Base-by-base conservation (phyloP, 1,284 basidiomycete genomes). In the Neolentinus lepideus region DNA sequence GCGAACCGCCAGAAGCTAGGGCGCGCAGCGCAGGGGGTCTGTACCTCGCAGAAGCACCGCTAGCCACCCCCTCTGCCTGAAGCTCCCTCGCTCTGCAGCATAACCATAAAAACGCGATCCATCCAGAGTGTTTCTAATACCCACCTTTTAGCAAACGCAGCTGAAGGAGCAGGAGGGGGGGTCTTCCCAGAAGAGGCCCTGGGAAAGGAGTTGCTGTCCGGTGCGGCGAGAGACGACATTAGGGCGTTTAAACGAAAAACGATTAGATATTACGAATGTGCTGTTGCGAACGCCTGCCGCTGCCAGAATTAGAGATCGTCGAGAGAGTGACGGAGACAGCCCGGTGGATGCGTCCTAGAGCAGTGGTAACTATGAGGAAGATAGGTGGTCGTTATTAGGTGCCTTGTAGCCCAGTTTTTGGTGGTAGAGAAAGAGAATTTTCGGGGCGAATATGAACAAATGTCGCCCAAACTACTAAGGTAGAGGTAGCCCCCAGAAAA, bases 121-220 rank as follows among this genome's bases (percentile, higher is more conserved):
- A 16, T 19, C 29, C 24, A 16, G n/a, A 12, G 12, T 22, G 24
- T 24, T 35, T 31, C 52, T 50, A 53, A 33, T 25, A 68, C 75
- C 54, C 54, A 92, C 91, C 90, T 83, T 79, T 92, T 92, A 47
- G 90, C 90, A 71, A 79, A 93, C 29, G 89, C 91, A 62, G 91
- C 90, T 58, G 91, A 93, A 56, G 91, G 90, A 22, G 91, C 91
- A 53, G 90, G 91, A 58, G 90, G 90, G 58, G 91, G 90, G 2
- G 91, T 92, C 74, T 92, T 92, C 61, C 90, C 90, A 67, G 87
- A 86, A 62, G 88, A 78, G 68, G 79, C 82, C 76, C 87, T 85
- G 66, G 85, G 78, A 80, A 87, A 90, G 70, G 83, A 78, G 75
- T 81, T 85, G 38, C 19, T 43, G 81, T 88, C 85, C 67, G 79